These are phyloP conservation scores for Thraustotheca clavata DNA, from an alignment of 352 stramenopile species.

Conservation along the genomic window DNA sequence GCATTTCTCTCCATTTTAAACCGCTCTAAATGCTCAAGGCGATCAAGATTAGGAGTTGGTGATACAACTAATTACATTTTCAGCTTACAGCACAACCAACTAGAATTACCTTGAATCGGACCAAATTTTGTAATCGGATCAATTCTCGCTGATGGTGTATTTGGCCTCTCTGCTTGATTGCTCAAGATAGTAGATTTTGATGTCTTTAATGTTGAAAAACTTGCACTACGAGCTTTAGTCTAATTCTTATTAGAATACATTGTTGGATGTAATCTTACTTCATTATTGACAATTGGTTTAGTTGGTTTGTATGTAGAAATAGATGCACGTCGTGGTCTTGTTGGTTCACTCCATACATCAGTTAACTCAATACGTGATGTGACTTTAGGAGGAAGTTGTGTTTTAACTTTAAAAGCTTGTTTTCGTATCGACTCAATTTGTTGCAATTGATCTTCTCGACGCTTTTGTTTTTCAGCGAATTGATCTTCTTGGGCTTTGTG, in stretches of 20 bases:
- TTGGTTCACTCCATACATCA: background rate
- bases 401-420: constrained; percentile 7
- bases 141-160: background rate
- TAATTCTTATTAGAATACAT: background rate
- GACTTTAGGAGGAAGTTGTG: background rate
- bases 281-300: background rate
- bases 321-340: background rate
- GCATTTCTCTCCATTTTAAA: background rate
- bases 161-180: background rate
- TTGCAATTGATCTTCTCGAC: background rate
- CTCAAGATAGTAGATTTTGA: background rate
- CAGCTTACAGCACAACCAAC: background rate
- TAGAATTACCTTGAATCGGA: background rate
- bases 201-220: background rate
- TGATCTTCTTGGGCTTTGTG: background rate
- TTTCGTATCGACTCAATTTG: constrained; percentile 4
- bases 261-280: no score
- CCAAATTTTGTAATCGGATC: constrained; percentile 15
- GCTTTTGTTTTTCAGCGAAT: background rate
- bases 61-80: background rate
- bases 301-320: background rate
- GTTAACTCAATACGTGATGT: background rate
- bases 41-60: background rate
- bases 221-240: background rate
- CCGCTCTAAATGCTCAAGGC: background rate